These are phyloP conservation scores for Acanthamoeba sp. DNA, from an alignment of 208 protist species.

Conservation along the genomic window DNA sequence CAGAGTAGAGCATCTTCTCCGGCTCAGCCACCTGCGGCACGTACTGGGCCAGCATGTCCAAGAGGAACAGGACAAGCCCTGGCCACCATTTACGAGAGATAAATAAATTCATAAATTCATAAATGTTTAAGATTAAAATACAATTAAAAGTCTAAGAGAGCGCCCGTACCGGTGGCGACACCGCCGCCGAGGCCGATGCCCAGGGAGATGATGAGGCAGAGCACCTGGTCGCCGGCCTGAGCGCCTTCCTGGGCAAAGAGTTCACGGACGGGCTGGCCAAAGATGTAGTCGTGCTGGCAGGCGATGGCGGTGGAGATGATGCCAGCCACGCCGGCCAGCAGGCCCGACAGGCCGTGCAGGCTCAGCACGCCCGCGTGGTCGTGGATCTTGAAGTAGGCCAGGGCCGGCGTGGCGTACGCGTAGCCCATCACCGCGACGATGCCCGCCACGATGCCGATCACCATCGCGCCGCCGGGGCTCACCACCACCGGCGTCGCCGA, in stretches of 20 bases:
- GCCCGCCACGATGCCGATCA: slow-evolving; percentile 44
- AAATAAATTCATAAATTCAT: too few relatives aligned
- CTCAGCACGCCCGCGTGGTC: slow-evolving; percentile 45
- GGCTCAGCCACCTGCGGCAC: neutral
- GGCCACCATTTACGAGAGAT: too few relatives aligned
- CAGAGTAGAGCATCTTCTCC: slow-evolving; percentile 54
- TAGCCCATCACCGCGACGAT: slow-evolving; percentile 37
- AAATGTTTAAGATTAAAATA: too few relatives aligned
- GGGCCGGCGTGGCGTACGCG: slow-evolving; percentile 5
- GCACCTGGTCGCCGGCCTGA: slow-evolving; percentile 45
- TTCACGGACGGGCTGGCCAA: neutral
- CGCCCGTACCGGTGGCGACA: neutral
- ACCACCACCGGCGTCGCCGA: slow-evolving; percentile 65
- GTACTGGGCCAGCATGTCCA: slow-evolving; percentile 30
- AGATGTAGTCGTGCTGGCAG: slow-evolving; percentile 47
- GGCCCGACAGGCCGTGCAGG: slow-evolving; percentile 65
- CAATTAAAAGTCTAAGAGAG: too few relatives aligned
- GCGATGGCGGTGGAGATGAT: slow-evolving; percentile 71
- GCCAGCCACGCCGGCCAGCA: slow-evolving; percentile 35
- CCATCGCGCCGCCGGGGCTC: slow-evolving; percentile 55
- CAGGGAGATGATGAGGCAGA: slow-evolving; percentile 48
- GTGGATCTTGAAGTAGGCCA: slow-evolving; percentile 28
- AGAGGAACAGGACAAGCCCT: neutral
- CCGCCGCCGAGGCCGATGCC: slow-evolving; percentile 59
- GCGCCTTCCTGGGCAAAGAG: neutral